Base-by-base conservation (phyloP, 2,329 filamentous ascomycete genomes). In the Teratosphaeria pseudoeucalypti region DNA sequence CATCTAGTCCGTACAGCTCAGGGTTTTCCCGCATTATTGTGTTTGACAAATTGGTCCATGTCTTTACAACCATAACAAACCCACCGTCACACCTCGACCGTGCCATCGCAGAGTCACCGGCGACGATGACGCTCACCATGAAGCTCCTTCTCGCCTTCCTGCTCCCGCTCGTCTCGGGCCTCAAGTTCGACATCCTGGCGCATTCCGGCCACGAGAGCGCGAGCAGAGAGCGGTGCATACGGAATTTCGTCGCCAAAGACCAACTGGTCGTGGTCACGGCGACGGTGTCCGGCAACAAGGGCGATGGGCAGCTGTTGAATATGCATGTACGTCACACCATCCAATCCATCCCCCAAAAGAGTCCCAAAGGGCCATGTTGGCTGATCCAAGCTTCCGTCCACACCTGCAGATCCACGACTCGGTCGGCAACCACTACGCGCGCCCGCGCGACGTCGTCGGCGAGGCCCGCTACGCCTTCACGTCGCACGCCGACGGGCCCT, bases 191-290 rank as follows among this genome's bases (percentile, higher is more conserved):
- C 71, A 84, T 99, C 62, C 77, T 84, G 69, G 90, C 91, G 53
- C 82, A 85, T 65, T 76, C 78, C 57, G 79, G 83, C 62, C 81
- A 82, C 73, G 85, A 87, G 68, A 79, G 79, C 63, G 75, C 75
- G 54, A 85, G 82, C 70, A 84, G 86, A 71, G 88, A 92, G 78
- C 84, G 92, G 78, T 99, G 94, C 79, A 89, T 99, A 75, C 85
- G 92, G 74, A 99, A 99, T 79, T 99, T 96, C 75, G 92, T 96
- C 66, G 83, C 85, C 62, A 88, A 85, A 76, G 91, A 96, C 72
- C 95, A 94, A 65, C 80, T 99, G 65, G 94, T 99, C 52, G 92
- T 97, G 37, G 92, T 99, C 57, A 97, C 92, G 60, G 89, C 92
- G 58, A 96, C 85, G 61, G 82, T 96, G 59, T 85, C 87, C 73